A percentile compares a stretch with the other conserved stretches of the same genome.
Conservation (phyloP, 352 stramenopile genomes). For the Phytophthora agathidicida region DNA sequence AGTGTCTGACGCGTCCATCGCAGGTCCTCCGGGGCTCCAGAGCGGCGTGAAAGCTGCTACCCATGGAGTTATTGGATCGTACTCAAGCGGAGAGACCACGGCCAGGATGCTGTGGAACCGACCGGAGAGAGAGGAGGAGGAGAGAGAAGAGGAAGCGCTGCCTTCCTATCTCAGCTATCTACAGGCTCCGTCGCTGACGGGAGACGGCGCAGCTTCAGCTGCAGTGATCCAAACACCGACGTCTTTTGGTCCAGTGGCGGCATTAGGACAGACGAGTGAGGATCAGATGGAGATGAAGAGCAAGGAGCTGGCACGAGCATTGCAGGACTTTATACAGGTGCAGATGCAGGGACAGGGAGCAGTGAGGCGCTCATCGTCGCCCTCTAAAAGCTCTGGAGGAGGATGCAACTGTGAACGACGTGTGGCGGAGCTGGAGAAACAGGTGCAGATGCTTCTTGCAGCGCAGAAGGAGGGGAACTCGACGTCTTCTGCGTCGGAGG, state of each 20-base stretch:
- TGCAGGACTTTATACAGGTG: conserved; percentile 59
- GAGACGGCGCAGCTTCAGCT: conserved; percentile 6
- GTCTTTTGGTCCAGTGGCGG: conserved; percentile 1
- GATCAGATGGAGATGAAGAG: conserved; percentile 48
- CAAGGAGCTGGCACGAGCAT: conserved; percentile 50
- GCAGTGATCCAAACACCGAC: not conserved
- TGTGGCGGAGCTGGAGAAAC: conserved; percentile 61
- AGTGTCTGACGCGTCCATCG: conserved; percentile 4
- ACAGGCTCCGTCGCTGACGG: conserved; percentile 34
- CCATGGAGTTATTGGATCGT: conserved; percentile 55
- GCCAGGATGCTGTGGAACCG: conserved; percentile 62
- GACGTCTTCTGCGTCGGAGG: conserved; percentile 2
- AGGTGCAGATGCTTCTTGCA: conserved; percentile 48
- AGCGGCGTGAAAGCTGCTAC: conserved; percentile 3
- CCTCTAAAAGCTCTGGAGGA: not conserved
- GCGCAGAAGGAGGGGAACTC: not conserved
- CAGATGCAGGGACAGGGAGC: conserved; percentile 46
- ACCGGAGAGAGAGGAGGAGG: conserved; percentile 65
- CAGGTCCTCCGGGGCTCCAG: conserved; percentile 8
- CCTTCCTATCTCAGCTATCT: conserved; percentile 80
- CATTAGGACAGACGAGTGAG: not conserved
- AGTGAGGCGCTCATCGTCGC: not conserved
- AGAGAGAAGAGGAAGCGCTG: conserved; percentile 72
- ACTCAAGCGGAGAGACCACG: conserved; percentile 23
- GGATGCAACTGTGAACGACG: conserved; percentile 55